These are phyloP conservation scores for Naganishia friedmannii DNA, from an alignment of 768 basidiomycete genomes.

Conservation along the genomic window DNA sequence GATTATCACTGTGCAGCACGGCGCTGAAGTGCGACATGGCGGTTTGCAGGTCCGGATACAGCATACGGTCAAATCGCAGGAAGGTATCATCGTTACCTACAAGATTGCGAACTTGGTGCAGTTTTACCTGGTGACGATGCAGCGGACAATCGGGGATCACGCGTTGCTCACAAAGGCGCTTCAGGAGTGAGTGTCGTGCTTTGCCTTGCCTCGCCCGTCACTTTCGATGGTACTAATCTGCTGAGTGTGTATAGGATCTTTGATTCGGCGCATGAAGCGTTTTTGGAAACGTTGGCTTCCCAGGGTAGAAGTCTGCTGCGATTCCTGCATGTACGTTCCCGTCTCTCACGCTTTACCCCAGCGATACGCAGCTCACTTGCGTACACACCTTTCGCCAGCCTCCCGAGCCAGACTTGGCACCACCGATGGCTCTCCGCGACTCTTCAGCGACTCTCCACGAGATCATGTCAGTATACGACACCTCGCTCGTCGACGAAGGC, in stretches of 20 bases:
- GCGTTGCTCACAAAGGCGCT: slow-evolving; percentile 73
- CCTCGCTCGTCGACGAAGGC: slow-evolving; percentile 72
- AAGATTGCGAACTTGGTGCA: slow-evolving; percentile 92
- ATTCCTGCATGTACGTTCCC: slow-evolving; percentile 55
- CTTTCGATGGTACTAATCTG: not conserved
- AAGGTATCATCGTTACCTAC: slow-evolving; percentile 85
- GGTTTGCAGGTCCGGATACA: slow-evolving; percentile 71
- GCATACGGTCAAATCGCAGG: slow-evolving; percentile 88
- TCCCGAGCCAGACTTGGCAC: slow-evolving; percentile 65
- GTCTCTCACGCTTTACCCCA: too few species aligned
- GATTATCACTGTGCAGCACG: not conserved
- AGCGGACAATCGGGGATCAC: slow-evolving; percentile 79
- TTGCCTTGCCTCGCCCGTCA: not conserved
- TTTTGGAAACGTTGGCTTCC: slow-evolving; percentile 80
- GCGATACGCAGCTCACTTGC: not conserved
- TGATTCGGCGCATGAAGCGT: slow-evolving; percentile 72
- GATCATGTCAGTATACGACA: slow-evolving; percentile 82
- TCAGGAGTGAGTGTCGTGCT: slow-evolving; percentile 63
- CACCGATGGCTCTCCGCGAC: slow-evolving; percentile 76
- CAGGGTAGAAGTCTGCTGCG: slow-evolving; percentile 66
- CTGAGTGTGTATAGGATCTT: slow-evolving; percentile 62
- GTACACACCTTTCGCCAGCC: slow-evolving; percentile 37
- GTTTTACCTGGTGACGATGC: slow-evolving; percentile 91
- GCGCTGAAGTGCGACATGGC: slow-evolving; percentile 3
- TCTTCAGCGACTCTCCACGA: slow-evolving; percentile 79